These are phyloP conservation scores for Diaporthe ilicicola DNA, from an alignment of 2,329 filamentous ascomycete species.

Conservation along the genomic window DNA sequence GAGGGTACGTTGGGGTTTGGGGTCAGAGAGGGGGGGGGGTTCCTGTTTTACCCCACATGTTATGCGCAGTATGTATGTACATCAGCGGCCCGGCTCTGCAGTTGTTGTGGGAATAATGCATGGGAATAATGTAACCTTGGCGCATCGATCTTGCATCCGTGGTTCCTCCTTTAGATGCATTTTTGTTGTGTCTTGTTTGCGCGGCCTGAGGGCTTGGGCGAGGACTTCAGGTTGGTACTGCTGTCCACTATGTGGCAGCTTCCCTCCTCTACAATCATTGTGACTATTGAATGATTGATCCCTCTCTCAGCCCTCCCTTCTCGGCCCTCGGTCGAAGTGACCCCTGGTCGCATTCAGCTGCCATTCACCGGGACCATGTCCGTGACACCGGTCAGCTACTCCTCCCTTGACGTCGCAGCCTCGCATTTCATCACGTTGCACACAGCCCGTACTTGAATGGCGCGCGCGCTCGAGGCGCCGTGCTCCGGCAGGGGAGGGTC, in stretches of 20 bases:
- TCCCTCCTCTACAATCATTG: not conserved
- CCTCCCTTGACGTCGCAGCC: slow-evolving; percentile 4
- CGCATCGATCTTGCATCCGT: not conserved
- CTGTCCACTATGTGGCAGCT: not conserved
- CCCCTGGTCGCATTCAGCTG: not conserved
- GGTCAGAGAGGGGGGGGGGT: not conserved
- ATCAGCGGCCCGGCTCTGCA: slow-evolving; percentile 15
- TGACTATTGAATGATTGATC: not conserved
- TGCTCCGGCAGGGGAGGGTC: too few species aligned
- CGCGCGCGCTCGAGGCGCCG: not conserved
- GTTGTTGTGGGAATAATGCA: too few species aligned
- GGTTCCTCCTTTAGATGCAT: not conserved
- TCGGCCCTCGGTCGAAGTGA: not conserved
- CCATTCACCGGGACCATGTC: not conserved
- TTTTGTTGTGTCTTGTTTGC: not conserved
- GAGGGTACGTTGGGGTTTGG: not conserved
- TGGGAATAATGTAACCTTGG: slow-evolving; percentile 8
- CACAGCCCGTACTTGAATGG: not conserved
- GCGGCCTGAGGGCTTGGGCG: not conserved
- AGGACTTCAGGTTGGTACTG: too few species aligned
- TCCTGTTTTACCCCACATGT: slow-evolving; percentile 19
- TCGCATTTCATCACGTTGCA: not conserved
- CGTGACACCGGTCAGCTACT: not conserved
- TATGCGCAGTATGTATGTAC: not conserved
- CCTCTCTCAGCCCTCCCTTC: not conserved